A percentile compares a stretch with the other conserved stretches of the same genome.
Evolutionary conservation across 2,329 filamentous ascomycete species (phyloP).

Genomic region (Didymella pomorum): DNA sequence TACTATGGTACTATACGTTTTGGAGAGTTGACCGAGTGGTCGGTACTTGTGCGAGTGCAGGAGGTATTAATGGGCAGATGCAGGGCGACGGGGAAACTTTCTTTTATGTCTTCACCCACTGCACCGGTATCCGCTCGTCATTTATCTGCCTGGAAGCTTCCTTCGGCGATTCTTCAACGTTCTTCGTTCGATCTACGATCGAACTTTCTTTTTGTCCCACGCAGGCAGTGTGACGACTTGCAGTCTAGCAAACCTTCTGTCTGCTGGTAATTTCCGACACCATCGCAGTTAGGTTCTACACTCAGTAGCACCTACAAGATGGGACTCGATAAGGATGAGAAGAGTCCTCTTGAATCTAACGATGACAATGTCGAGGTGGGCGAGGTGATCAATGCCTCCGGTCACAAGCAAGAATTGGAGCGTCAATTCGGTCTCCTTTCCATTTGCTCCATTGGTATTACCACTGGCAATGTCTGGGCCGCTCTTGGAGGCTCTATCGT

Average conservation of each 20-base stretch:
- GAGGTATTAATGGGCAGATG: conserved; percentile 15
- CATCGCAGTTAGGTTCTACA: neutral
- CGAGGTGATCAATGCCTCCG: conserved; percentile 59
- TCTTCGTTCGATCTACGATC: conserved; percentile 19
- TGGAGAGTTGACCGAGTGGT: conserved; percentile 1
- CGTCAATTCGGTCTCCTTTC: conserved; percentile 59
- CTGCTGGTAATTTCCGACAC: neutral
- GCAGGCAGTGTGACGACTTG: neutral
- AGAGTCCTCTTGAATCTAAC: conserved; percentile 25
- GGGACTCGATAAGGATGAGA: conserved; percentile 21
- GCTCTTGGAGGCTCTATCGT: conserved; percentile 59
- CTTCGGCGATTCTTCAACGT: neutral
- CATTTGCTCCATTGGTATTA: conserved; percentile 57
- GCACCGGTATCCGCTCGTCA: conserved; percentile 5
- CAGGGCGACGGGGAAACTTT: conserved; percentile 10
- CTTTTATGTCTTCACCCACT: neutral
- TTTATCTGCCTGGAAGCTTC: conserved; percentile 7
- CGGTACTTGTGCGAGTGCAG: conserved; percentile 13
- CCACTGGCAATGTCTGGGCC: conserved; percentile 55
- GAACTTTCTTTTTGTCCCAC: conserved; percentile 1
- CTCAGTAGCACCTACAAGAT: neutral
- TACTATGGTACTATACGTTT: conserved; percentile 3
- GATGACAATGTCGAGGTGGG: conserved; percentile 36
- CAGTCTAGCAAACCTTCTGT: neutral
- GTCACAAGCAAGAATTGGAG: conserved; percentile 61